These are phyloP conservation scores for Arabis hirsuta DNA, from an alignment of 345 rosid species.

Conservation along the genomic window DNA sequence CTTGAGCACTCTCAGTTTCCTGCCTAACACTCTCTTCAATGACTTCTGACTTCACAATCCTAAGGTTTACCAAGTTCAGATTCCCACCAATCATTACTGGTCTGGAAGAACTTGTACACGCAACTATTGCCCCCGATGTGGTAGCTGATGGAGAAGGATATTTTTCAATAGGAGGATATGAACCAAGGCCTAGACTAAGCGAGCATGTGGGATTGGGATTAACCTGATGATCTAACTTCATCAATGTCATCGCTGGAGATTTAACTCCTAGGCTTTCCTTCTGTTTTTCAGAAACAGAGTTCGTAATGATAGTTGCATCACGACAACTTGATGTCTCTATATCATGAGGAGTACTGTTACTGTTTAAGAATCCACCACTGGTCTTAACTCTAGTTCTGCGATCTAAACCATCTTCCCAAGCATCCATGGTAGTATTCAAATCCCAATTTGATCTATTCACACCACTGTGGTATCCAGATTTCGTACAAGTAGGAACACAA, in stretches of 20 bases:
- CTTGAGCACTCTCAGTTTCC: slow-evolving; percentile 36
- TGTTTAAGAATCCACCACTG: slow-evolving; percentile 33
- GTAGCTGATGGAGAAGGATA: slow-evolving; percentile 43
- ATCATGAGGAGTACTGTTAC: slow-evolving; percentile 36
- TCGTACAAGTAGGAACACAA: slow-evolving; percentile 33
- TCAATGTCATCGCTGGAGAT: slow-evolving; percentile 31
- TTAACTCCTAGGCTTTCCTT: slow-evolving; percentile 35
- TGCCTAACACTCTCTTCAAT: slow-evolving; percentile 50
- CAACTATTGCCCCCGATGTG: slow-evolving; percentile 22
- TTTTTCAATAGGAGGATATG: slow-evolving; percentile 43
- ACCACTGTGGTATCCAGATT: slow-evolving; percentile 29
- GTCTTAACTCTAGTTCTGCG: slow-evolving; percentile 44
- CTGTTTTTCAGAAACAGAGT: slow-evolving; percentile 37
- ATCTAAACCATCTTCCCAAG: slow-evolving; percentile 61
- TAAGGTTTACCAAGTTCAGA: slow-evolving; percentile 33
- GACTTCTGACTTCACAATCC: slow-evolving; percentile 65
- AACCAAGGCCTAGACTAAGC: slow-evolving; percentile 61
- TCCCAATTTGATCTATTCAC: slow-evolving; percentile 80
- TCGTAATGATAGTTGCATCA: slow-evolving; percentile 27
- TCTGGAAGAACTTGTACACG: slow-evolving; percentile 29
- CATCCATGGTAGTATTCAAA: slow-evolving; percentile 87
- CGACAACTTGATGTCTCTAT: slow-evolving; percentile 41
- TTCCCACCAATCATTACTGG: slow-evolving; percentile 36
- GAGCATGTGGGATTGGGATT: slow-evolving; percentile 46
- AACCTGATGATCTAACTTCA: slow-evolving; percentile 33